Evolutionary conservation across 495 filamentous ascomycete species (phyloP).

Genomic region (Penicillium malachiteum): DNA sequence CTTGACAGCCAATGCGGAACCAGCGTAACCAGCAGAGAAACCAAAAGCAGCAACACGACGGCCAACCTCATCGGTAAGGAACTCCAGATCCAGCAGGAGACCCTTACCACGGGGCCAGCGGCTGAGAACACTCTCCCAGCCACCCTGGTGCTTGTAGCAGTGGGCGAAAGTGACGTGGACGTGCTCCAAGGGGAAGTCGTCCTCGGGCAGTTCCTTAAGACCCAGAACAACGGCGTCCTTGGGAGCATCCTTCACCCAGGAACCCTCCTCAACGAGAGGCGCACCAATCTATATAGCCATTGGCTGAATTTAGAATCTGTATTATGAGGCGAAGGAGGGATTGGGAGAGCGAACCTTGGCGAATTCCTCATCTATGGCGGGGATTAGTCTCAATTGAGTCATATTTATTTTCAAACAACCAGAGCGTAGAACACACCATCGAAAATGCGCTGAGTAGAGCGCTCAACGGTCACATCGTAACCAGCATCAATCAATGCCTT

Average conservation of each 20-base stretch:
- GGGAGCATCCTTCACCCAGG: conserved; percentile 73
- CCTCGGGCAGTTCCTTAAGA: conserved; percentile 90
- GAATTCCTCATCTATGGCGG: conserved; percentile 51
- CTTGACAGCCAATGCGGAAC: conserved; percentile 76
- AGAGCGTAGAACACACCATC: conserved; percentile 51
- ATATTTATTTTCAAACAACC: background rate
- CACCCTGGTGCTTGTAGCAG: conserved; percentile 84
- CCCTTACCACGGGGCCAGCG: conserved; percentile 82
- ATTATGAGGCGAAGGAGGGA: background rate
- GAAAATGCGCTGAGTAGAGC: conserved; percentile 78
- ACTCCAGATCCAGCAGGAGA: conserved; percentile 86
- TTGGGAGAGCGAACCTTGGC: conserved; percentile 33
- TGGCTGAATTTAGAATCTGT: conserved; percentile 6
- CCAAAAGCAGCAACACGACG: conserved; percentile 77
- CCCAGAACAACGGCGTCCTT: conserved; percentile 82
- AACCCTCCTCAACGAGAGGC: conserved; percentile 75
- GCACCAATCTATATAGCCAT: conserved; percentile 54
- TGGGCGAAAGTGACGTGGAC: conserved; percentile 82
- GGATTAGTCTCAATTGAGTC: conserved; percentile 14
- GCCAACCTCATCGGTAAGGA: conserved; percentile 76
- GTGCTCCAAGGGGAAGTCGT: conserved; percentile 84
- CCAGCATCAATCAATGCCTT: conserved; percentile 80
- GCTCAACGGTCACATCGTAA: conserved; percentile 82
- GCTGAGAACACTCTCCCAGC: conserved; percentile 78
- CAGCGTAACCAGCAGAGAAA: conserved; percentile 80